Evolutionary conservation across 352 stramenopile genomes (phyloP).

Genomic region (Nothophytophthora sp.): DNA sequence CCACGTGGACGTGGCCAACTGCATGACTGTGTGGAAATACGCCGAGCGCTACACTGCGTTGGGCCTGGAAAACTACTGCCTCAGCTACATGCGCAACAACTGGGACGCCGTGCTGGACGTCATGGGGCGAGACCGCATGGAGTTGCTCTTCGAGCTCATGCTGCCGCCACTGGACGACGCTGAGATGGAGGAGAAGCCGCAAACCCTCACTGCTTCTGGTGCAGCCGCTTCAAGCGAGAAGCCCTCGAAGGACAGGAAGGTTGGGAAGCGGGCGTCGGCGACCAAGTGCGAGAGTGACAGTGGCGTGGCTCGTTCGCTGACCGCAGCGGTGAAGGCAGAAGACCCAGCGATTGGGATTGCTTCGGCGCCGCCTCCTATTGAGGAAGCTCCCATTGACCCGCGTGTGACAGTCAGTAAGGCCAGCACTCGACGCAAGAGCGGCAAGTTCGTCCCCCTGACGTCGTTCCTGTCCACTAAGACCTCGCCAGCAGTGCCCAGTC

Average conservation of each 20-base stretch:
- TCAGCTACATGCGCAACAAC: constrained; percentile 68
- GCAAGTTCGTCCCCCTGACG: constrained; percentile 64
- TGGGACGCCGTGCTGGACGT: constrained; percentile 75
- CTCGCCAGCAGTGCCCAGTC: neutral
- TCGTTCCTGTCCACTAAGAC: constrained; percentile 41
- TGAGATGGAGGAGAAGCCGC: constrained; percentile 16
- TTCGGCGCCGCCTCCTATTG: neutral
- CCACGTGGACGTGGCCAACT: constrained; percentile 65
- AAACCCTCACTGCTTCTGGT: neutral
- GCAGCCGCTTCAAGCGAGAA: neutral
- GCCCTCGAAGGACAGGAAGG: constrained; percentile 14
- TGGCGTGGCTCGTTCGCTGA: neutral
- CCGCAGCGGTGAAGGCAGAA: constrained; percentile 1
- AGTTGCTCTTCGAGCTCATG: constrained; percentile 68
- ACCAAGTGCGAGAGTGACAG: constrained; percentile 1
- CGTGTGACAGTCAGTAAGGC: constrained; percentile 7
- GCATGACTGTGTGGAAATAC: constrained; percentile 58
- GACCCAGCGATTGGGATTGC: neutral
- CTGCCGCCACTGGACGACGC: constrained; percentile 32
- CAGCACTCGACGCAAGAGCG: constrained; percentile 19
- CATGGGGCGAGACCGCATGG: constrained; percentile 57
- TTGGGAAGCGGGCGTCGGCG: constrained; percentile 8
- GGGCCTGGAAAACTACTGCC: constrained; percentile 46
- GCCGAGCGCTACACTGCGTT: constrained; percentile 51
- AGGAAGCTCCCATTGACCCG: neutral